phyloP scores from a whole-genome alignment of 1,284 basidiomycete species.

The Boletus albobrunnescens region DNA sequence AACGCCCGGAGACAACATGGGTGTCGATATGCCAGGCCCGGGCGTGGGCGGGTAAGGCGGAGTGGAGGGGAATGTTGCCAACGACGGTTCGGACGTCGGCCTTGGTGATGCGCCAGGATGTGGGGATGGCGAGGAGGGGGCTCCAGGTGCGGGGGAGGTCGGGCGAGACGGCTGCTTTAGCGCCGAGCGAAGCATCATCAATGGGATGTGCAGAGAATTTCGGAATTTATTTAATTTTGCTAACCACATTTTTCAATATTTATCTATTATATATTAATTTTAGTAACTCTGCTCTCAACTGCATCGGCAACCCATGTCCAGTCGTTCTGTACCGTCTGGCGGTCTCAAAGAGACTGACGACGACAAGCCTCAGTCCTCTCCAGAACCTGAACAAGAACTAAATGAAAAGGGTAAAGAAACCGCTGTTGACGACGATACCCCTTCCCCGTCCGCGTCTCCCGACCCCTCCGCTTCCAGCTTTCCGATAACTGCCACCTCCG shows the following conservation, averaged over 20 bases:
- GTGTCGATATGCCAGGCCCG: constrained; percentile 11
- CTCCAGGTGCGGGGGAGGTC: constrained; percentile 23
- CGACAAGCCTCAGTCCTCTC: neutral
- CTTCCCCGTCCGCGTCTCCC: constrained; percentile 4
- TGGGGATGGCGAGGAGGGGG: constrained; percentile 18
- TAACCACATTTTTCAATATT: too few species aligned
- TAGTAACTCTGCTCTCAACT: too few species aligned
- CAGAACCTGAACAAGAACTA: constrained; percentile 1
- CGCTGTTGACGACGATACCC: neutral
- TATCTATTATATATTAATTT: too few species aligned
- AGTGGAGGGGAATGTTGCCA: constrained; percentile 14
- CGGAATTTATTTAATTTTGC: neutral
- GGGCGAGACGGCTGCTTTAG: constrained; percentile 43
- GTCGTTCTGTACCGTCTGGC: neutral
- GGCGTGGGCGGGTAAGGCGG: constrained; percentile 15
- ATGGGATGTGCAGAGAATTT: constrained; percentile 9
- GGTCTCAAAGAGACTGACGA: constrained; percentile 1
- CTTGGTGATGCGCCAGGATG: constrained; percentile 18
- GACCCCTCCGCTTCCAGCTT: constrained; percentile 4
- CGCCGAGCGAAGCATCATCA: constrained; percentile 43
- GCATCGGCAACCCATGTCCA: neutral
- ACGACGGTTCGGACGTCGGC: constrained; percentile 21
- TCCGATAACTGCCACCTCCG: constrained; percentile 20
- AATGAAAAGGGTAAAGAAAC: constrained; percentile 7
- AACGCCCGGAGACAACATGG: constrained; percentile 20